These are phyloP conservation scores for Nepenthes mirabilis DNA, from an alignment of 148 eudicot genomes.

Conservation along the genomic window DNA sequence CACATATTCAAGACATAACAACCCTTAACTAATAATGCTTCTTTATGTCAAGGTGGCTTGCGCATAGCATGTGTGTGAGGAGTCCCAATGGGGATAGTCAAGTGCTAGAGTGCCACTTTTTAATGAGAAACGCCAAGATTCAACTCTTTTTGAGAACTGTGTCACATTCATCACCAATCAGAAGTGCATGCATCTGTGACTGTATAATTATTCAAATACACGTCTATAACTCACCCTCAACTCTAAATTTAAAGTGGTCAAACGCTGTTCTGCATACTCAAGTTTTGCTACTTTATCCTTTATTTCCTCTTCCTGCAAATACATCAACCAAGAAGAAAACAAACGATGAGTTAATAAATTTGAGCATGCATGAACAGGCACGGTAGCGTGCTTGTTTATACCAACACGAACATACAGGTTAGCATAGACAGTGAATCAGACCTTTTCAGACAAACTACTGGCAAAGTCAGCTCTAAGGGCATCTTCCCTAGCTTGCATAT, in stretches of 20 bases:
- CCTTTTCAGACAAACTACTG: constrained; percentile 60
- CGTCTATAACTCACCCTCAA: constrained; percentile 40
- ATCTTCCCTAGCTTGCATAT: constrained; percentile 78
- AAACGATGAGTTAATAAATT: neutral
- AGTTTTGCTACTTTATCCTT: constrained; percentile 62
- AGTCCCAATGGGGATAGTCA: no score
- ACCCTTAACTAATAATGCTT: no score
- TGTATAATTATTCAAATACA: neutral
- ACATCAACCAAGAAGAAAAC: constrained; percentile 1
- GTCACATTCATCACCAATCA: neutral
- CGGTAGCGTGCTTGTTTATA: no score
- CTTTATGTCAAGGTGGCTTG: no score
- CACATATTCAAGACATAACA: no score
- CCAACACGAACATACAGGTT: no score
- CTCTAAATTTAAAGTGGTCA: constrained; percentile 67
- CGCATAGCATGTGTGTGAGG: no score
- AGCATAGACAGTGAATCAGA: constrained; percentile 4
- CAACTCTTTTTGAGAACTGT: no score
- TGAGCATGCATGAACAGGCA: neutral
- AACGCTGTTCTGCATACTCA: constrained; percentile 73
- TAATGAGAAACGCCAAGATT: no score
- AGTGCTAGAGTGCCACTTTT: no score
- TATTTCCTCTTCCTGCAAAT: constrained; percentile 67
- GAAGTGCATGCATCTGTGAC: neutral
- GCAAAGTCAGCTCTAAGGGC: constrained; percentile 69